A percentile compares a stretch with the other conserved stretches of the same genome.
phyloP scores from a whole-genome alignment of 2,329 filamentous ascomycete species.

The Fusarium sp. region DNA sequence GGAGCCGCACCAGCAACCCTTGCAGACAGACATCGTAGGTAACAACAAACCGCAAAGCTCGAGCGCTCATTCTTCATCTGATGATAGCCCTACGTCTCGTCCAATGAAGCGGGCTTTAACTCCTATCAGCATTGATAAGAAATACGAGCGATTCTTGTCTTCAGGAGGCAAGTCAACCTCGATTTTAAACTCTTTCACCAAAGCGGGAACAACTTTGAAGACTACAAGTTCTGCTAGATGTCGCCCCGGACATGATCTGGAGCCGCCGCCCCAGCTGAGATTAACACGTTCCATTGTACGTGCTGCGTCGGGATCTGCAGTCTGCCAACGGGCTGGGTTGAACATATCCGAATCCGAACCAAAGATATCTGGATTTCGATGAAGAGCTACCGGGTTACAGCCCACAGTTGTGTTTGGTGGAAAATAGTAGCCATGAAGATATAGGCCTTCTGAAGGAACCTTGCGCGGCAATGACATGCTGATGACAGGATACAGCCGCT shows the following conservation, averaged over 20 bases:
- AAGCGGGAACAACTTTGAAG: slow-evolving; percentile 52
- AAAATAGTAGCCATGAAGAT: slow-evolving; percentile 52
- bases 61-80: too few species aligned
- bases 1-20: neutral
- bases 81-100: neutral
- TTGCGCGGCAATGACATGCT: slow-evolving; percentile 61
- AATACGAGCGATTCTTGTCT: slow-evolving; percentile 56
- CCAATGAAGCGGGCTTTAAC: slow-evolving; percentile 53
- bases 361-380: slow-evolving; percentile 60
- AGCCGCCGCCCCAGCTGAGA: slow-evolving; percentile 62
- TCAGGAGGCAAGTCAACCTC: slow-evolving; percentile 51
- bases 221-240: slow-evolving; percentile 62
- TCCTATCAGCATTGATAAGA: slow-evolving; percentile 62
- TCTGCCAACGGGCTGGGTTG: slow-evolving; percentile 59
- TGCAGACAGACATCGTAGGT: neutral
- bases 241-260: slow-evolving; percentile 60
- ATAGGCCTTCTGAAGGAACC: slow-evolving; percentile 51
- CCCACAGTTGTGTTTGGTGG: slow-evolving; percentile 59
- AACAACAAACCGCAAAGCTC: neutral
- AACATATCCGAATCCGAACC: slow-evolving; percentile 56
- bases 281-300: slow-evolving; percentile 58
- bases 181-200: slow-evolving; percentile 58
- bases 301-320: slow-evolving; percentile 35
- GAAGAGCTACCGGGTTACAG: slow-evolving; percentile 60
- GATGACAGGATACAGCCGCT: slow-evolving; percentile 61